Percentiles rank a stretch among this genome's conserved stretches.
These are phyloP conservation scores for Aspergillus felis DNA, from an alignment of 2,329 filamentous ascomycete genomes.

Conservation along the genomic window DNA sequence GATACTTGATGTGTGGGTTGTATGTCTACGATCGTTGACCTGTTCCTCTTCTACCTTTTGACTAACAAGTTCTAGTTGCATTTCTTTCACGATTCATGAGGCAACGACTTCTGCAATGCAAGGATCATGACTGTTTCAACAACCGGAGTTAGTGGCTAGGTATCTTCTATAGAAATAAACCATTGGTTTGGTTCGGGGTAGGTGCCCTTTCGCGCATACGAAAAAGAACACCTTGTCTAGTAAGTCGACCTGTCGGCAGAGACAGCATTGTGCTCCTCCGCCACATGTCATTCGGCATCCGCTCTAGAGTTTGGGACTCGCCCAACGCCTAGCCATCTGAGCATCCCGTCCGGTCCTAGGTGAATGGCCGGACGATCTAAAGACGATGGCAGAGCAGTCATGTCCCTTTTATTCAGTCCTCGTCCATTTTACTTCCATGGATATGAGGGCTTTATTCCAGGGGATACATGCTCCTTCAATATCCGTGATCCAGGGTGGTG, in stretches of 20 bases:
- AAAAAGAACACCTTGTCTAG: neutral
- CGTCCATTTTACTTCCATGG: constrained; percentile 18
- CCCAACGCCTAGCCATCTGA: constrained; percentile 26
- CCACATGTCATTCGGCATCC: neutral
- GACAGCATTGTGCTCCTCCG: neutral
- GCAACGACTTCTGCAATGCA: neutral
- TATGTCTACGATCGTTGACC: neutral
- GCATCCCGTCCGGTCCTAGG: constrained; percentile 32
- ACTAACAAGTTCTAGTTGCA: neutral
- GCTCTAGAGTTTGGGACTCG: neutral
- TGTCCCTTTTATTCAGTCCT: constrained; percentile 24
- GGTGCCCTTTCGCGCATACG: neutral
- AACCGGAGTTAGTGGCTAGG: neutral
- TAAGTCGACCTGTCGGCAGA: neutral
- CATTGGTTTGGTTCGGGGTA: neutral
- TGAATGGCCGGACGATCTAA: constrained; percentile 45
- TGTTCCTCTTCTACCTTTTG: neutral
- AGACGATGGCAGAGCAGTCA: constrained; percentile 44
- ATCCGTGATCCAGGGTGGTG: neutral
- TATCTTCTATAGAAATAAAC: neutral
- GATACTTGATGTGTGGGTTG: constrained; percentile 37
- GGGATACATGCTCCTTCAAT: constrained; percentile 22
- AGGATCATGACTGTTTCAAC: neutral
- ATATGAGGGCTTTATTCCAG: constrained; percentile 23
- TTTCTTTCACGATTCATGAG: neutral